Conservation (phyloP, 1,139 yeast genomes). For the Keqinozyma sinolaborantium region DNA sequence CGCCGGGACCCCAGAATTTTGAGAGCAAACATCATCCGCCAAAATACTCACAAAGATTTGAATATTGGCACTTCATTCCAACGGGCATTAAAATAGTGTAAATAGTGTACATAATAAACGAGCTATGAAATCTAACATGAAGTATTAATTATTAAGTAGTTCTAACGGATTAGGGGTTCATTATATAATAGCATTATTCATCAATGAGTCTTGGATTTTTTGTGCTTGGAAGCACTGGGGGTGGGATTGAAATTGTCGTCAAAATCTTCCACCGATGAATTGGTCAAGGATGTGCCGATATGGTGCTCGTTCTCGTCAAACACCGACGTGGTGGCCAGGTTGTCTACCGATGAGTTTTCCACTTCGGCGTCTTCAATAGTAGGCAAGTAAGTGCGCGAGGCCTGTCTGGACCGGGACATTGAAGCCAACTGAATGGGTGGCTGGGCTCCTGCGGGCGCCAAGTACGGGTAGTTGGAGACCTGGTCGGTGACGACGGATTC, state of each 20-base stretch:
- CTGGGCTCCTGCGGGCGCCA: constrained; percentile 2
- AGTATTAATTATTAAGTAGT: constrained; percentile 6
- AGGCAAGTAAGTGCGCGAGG: constrained; percentile 21
- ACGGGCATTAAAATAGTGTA: constrained; percentile 17
- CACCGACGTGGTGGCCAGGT: constrained; percentile 39
- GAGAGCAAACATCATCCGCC: constrained; percentile 70
- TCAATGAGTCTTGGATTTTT: constrained; percentile 7
- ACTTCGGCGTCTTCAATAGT: constrained; percentile 20
- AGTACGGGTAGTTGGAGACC: constrained; percentile 1
- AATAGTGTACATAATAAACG: constrained; percentile 1
- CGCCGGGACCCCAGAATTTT: constrained; percentile 88
- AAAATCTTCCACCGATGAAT: constrained; percentile 11
- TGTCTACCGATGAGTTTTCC: constrained; percentile 25
- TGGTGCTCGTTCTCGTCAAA: constrained; percentile 26
- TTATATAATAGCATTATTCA: constrained; percentile 5
- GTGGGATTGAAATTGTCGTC: constrained; percentile 3
- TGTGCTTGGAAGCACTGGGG: constrained; percentile 2
- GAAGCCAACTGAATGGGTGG: constrained; percentile 27
- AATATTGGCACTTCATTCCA: constrained; percentile 50
- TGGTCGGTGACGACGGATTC: constrained; percentile 6
- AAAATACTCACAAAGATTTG: constrained; percentile 53
- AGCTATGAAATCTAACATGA: constrained; percentile 3
- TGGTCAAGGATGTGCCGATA: constrained; percentile 11
- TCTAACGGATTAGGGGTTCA: constrained; percentile 2
- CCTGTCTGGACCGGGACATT: constrained; percentile 29